These are phyloP conservation scores for Gaertneriomyces semiglobifer DNA, from an alignment of 192 early-diverging fungal genomes.

Conservation along the genomic window DNA sequence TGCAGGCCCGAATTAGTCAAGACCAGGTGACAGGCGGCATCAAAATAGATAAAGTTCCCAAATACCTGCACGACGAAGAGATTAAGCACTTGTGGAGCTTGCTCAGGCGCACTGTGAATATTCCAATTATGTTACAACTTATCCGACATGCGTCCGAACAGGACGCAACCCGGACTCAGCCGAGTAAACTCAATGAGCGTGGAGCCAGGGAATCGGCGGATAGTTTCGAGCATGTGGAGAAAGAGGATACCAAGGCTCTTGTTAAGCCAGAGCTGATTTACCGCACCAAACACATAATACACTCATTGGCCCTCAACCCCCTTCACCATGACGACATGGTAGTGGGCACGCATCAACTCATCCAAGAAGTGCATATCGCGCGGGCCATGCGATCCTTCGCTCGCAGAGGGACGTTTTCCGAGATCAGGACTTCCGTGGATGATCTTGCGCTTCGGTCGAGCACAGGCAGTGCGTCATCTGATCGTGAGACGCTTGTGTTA, in stretches of 20 bases:
- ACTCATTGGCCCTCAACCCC: constrained; percentile 46
- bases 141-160: constrained; percentile 20
- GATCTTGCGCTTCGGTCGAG: constrained; percentile 19
- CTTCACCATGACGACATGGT: constrained; percentile 58
- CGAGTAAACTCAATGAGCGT: no score
- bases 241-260: no score
- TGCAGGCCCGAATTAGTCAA: constrained; percentile 30
- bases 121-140: constrained; percentile 28
- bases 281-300: constrained; percentile 41
- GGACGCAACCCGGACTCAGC: not conserved
- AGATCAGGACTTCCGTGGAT: constrained; percentile 31
- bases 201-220: no score
- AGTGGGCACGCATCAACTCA: constrained; percentile 59
- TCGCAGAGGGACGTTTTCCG: constrained; percentile 22
- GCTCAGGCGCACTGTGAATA: constrained; percentile 31
- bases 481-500: no score
- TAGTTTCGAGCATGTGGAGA: no score
- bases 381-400: constrained; percentile 40
- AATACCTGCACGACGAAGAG: constrained; percentile 29
- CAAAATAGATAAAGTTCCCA: constrained; percentile 29
- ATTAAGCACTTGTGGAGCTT: constrained; percentile 34
- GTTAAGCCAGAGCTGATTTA: constrained; percentile 20
- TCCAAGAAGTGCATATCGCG: constrained; percentile 69
- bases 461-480: no score
- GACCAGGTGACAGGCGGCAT: constrained; percentile 26